A percentile compares a stretch with the other conserved stretches of the same genome.
These are phyloP conservation scores for Alternaria panax DNA, from an alignment of 2,329 filamentous ascomycete species.

Conservation along the genomic window DNA sequence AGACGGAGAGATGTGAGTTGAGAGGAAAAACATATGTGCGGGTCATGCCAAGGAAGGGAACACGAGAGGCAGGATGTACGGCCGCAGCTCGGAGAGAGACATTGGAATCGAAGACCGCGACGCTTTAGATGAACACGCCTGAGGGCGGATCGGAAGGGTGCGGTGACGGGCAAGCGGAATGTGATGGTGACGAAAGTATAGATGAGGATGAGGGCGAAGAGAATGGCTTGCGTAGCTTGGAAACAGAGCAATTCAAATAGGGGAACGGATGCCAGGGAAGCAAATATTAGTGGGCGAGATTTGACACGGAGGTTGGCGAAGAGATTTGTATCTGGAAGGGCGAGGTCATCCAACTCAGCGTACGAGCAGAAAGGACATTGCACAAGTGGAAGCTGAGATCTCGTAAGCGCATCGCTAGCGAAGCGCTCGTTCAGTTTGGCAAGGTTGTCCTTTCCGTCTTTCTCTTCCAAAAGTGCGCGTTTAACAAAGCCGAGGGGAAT, in stretches of 20 bases:
- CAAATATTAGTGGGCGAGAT: slow-evolving; percentile 41
- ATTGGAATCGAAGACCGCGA: slow-evolving; percentile 79
- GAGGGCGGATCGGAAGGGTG: slow-evolving; percentile 66
- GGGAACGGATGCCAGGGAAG: slow-evolving; percentile 38
- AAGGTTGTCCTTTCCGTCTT: slow-evolving; percentile 74
- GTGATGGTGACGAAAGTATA: slow-evolving; percentile 30
- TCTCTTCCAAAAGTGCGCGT: slow-evolving; percentile 74
- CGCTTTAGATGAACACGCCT: slow-evolving; percentile 72
- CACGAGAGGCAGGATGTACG: slow-evolving; percentile 82
- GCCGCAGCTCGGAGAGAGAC: slow-evolving; percentile 72
- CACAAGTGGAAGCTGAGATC: slow-evolving; percentile 76
- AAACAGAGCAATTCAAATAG: slow-evolving; percentile 43
- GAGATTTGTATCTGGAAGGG: slow-evolving; percentile 35
- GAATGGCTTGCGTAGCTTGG: slow-evolving; percentile 58
- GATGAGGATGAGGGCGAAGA: slow-evolving; percentile 62
- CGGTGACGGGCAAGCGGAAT: slow-evolving; percentile 35
- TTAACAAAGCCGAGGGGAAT: slow-evolving; percentile 74
- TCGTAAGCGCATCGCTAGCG: slow-evolving; percentile 76
- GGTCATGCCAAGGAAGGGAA: slow-evolving; percentile 81
- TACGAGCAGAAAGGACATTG: slow-evolving; percentile 92
- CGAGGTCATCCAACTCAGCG: slow-evolving; percentile 76
- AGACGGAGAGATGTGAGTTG: slow-evolving; percentile 76
- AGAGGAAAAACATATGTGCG: slow-evolving; percentile 89
- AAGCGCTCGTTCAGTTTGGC: slow-evolving; percentile 80
- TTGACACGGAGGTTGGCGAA: slow-evolving; percentile 35